Percentiles rank a stretch among this genome's conserved stretches.
Conservation (phyloP, 139 green algal species). For the Bryopsis sp. region DNA sequence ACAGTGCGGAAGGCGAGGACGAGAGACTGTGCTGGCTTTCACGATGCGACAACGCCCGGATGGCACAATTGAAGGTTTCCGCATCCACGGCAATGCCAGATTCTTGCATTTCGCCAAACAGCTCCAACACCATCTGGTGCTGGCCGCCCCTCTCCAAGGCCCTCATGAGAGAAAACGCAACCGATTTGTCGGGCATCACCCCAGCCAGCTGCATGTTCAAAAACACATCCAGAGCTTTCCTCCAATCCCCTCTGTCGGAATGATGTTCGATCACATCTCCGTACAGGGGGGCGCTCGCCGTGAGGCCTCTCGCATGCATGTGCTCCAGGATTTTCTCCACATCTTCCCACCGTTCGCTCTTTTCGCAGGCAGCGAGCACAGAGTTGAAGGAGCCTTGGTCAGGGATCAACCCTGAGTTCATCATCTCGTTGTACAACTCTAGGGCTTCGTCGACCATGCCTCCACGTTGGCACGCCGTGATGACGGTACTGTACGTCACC, state of each 20-base stretch:
- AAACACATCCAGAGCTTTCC: conserved; percentile 9
- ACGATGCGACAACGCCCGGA: too few species aligned
- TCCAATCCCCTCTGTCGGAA: conserved; percentile 1
- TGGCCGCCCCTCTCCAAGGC: too few species aligned
- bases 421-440: conserved; percentile 14
- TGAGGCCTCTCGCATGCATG: conserved; percentile 10
- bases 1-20: too few species aligned
- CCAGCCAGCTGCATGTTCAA: conserved; percentile 18
- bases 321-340: conserved; percentile 11
- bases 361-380: conserved; percentile 6
- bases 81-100: too few species aligned
- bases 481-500: conserved; percentile 49
- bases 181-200: too few species aligned
- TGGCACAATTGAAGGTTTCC: too few species aligned
- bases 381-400: conserved; percentile 19
- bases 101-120: too few species aligned
- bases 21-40: too few species aligned
- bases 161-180: too few species aligned
- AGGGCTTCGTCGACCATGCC: conserved; percentile 2
- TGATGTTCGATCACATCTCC: conserved; percentile 12
- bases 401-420: conserved; percentile 8
- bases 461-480: conserved; percentile 44
- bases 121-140: too few species aligned
- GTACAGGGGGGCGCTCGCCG: conserved; percentile 7
- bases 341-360: conserved; percentile 1